Percentiles rank a stretch among this genome's conserved stretches.
Evolutionary conservation across 106 monocot genomes (phyloP).

Genomic region (Allium fistulosum): DNA sequence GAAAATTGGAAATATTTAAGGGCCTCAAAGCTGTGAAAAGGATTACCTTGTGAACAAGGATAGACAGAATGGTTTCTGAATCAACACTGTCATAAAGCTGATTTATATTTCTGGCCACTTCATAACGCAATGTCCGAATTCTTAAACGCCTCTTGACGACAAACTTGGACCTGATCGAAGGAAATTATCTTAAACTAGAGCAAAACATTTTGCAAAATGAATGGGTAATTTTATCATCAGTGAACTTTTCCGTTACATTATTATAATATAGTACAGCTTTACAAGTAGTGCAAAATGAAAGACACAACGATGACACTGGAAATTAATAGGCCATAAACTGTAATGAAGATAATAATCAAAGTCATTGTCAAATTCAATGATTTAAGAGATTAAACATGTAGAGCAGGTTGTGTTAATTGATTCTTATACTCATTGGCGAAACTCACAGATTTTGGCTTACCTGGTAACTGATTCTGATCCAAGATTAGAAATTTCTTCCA

Average conservation of each 20-base stretch:
- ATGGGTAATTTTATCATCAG: no score
- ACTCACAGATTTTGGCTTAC: slow-evolving; percentile 15
- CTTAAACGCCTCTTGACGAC: slow-evolving; percentile 67
- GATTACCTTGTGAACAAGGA: slow-evolving; percentile 94
- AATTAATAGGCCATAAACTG: no score
- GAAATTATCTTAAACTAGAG: slow-evolving; percentile 2
- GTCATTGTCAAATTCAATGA: no score
- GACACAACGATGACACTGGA: no score
- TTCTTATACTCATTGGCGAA: no score
- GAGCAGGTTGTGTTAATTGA: no score
- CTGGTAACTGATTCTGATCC: slow-evolving; percentile 30
- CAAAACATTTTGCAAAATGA: neutral
- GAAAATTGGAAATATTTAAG: no score
- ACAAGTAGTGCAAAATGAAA: no score
- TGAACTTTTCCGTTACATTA: no score
- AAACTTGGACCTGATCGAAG: slow-evolving; percentile 54
- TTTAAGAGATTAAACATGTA: no score
- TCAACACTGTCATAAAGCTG: slow-evolving; percentile 91
- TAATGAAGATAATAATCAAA: no score
- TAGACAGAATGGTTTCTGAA: slow-evolving; percentile 66
- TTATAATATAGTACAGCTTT: no score
- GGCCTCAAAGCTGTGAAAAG: neutral
- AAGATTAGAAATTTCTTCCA: slow-evolving; percentile 26
- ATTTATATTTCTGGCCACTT: slow-evolving; percentile 47
- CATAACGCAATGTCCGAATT: slow-evolving; percentile 73